Evolutionary conservation across 129 eudicot genomes (phyloP).

Genomic region (Dittrichia graveolens): DNA sequence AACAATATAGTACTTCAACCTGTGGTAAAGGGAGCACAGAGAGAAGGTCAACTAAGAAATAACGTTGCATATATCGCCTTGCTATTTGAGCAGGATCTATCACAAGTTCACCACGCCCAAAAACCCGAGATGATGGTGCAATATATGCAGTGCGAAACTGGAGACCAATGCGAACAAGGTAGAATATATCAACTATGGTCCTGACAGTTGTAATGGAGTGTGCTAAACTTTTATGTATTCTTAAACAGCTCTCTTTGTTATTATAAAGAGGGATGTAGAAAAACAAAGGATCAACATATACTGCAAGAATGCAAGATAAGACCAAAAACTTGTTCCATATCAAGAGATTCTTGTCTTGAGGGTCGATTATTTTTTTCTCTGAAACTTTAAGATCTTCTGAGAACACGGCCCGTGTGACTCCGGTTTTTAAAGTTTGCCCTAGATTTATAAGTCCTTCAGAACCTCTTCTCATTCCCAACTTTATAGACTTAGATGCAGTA

Average conservation of each 20-base stretch:
- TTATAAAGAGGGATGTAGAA: conserved; percentile 78
- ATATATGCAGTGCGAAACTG: conserved; percentile 93
- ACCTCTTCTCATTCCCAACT: conserved; percentile 66
- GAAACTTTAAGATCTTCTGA: conserved; percentile 93
- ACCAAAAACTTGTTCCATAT: conserved; percentile 85
- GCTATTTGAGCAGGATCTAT: conserved; percentile 89
- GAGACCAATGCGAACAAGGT: conserved; percentile 68
- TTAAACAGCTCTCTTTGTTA: conserved; percentile 54
- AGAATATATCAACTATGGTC: conserved; percentile 67
- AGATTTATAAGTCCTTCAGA: conserved; percentile 75
- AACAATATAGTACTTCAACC: conserved; percentile 43
- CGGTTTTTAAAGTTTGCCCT: conserved; percentile 63
- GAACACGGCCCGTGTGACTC: conserved; percentile 75
- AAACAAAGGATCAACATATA: conserved; percentile 87
- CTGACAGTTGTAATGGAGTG: conserved; percentile 67
- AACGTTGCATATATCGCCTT: conserved; percentile 66
- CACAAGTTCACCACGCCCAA: conserved; percentile 96
- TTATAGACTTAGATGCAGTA: conserved; percentile 62
- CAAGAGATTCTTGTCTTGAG: conserved; percentile 85
- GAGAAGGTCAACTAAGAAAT: conserved; percentile 72
- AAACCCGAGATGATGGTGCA: conserved; percentile 97
- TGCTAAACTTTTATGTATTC: conserved; percentile 68
- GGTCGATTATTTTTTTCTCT: conserved; percentile 76
- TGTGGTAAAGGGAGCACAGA: conserved; percentile 90
- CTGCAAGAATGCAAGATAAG: conserved; percentile 80